Percentiles rank a stretch among this genome's conserved stretches.
phyloP scores from a whole-genome alignment of 1,284 basidiomycete species.

The Malassezia slooffiae region DNA sequence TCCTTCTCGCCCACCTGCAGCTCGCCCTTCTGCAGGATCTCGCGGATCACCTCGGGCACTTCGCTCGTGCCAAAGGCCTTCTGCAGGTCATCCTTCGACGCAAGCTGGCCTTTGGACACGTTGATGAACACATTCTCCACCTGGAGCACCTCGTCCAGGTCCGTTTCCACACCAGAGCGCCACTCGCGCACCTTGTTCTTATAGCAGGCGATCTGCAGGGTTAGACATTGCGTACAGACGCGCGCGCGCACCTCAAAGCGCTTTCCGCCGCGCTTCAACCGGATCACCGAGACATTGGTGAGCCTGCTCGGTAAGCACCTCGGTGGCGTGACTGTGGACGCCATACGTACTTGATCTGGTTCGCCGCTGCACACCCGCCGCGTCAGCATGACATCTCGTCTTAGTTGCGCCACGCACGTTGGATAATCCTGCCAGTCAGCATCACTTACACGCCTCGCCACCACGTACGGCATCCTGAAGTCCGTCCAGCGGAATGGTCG shows the following conservation, averaged over 20 bases:
- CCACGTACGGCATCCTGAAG: slow-evolving; percentile 7
- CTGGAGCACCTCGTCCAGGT: slow-evolving; percentile 90
- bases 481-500: too few relatives aligned
- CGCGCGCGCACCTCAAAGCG: slow-evolving; percentile 62
- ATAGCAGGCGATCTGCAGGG: slow-evolving; percentile 76
- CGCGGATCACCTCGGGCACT: slow-evolving; percentile 64
- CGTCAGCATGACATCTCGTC: not conserved
- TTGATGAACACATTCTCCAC: slow-evolving; percentile 92
- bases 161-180: slow-evolving; percentile 85
- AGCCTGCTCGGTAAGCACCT: slow-evolving; percentile 47
- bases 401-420: slow-evolving; percentile 10
- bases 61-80: slow-evolving; percentile 78
- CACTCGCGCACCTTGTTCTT: slow-evolving; percentile 99
- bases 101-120: slow-evolving; percentile 89
- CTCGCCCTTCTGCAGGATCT: slow-evolving; percentile 93
- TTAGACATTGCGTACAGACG: not conserved
- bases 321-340: too few relatives aligned
- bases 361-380: slow-evolving; percentile 24
- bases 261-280: slow-evolving; percentile 90
- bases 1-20: slow-evolving; percentile 96
- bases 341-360: slow-evolving; percentile 40
- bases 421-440: slow-evolving; percentile 14
- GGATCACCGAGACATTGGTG: slow-evolving; percentile 90
- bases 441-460: too few relatives aligned
- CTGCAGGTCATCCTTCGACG: slow-evolving; percentile 74